Evolutionary conservation across 2,329 filamentous ascomycete species (phyloP).

Genomic region (Aspergillus brunneoviolaceus): DNA sequence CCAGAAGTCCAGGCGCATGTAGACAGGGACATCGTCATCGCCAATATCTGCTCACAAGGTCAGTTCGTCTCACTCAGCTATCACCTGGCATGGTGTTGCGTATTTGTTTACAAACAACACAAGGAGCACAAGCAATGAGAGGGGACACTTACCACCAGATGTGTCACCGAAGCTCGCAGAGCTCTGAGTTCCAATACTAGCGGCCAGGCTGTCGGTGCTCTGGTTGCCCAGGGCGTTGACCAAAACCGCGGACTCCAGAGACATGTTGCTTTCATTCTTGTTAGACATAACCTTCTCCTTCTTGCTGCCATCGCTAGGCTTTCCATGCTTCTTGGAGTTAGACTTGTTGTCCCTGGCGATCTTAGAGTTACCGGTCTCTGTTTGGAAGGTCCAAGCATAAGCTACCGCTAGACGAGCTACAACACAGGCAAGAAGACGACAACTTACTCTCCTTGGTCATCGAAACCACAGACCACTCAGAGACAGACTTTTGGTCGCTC

Average conservation of each 20-base stretch:
- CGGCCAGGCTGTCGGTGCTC: background rate
- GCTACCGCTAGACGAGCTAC: background rate
- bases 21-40: background rate
- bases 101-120: background rate
- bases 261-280: background rate
- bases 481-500: background rate
- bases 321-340: background rate
- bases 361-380: background rate
- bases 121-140: background rate
- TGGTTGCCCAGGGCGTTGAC: background rate
- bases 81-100: background rate
- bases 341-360: background rate
- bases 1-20: background rate
- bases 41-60: background rate
- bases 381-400: no score
- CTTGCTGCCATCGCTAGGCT: background rate
- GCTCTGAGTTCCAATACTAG: background rate
- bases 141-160: background rate
- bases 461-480: background rate
- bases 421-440: background rate
- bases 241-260: background rate
- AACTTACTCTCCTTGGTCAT: background rate
- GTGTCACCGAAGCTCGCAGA: background rate
- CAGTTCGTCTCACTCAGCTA: background rate
- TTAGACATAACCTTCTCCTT: background rate